A percentile compares a stretch with the other conserved stretches of the same genome.
These are phyloP conservation scores for Lichina pygmaea DNA, from an alignment of 495 filamentous ascomycete genomes.

Conservation along the genomic window DNA sequence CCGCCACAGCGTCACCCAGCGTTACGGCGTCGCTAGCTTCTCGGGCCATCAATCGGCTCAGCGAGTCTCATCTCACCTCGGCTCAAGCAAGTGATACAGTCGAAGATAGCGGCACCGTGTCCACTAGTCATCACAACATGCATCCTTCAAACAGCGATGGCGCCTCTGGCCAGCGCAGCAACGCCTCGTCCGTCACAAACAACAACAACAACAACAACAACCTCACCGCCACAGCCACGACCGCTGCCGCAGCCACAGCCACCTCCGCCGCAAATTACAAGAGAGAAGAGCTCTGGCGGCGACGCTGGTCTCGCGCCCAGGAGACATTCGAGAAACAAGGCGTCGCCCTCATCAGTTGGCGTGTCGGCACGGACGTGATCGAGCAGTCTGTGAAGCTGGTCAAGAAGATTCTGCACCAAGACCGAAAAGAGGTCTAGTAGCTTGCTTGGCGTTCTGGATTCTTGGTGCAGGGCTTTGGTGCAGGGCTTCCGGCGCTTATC, in stretches of 20 bases:
- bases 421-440: background rate
- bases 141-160: too few species aligned
- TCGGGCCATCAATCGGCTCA: too few species aligned
- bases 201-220: too few species aligned
- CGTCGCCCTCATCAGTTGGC: constrained; percentile 62
- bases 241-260: constrained; percentile 2
- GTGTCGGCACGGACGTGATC: constrained; percentile 54
- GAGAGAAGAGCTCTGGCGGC: constrained; percentile 60
- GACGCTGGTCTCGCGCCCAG: constrained; percentile 50
- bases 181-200: constrained; percentile 1
- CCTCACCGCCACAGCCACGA: background rate
- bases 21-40: too few species aligned
- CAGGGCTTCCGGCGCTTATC: too few species aligned
- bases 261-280: constrained; percentile 17
- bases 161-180: constrained; percentile 4
- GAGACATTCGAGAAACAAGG: constrained; percentile 36
- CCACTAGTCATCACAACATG: too few species aligned
- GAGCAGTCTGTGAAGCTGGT: constrained; percentile 26
- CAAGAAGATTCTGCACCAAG: constrained; percentile 6
- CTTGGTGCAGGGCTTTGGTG: too few species aligned
- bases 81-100: too few species aligned
- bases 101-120: too few species aligned
- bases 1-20: too few species aligned
- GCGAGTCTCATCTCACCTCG: too few species aligned
- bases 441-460: too few species aligned